Conservation (phyloP, 1,284 basidiomycete species). For the Malassezia sp. region DNA sequence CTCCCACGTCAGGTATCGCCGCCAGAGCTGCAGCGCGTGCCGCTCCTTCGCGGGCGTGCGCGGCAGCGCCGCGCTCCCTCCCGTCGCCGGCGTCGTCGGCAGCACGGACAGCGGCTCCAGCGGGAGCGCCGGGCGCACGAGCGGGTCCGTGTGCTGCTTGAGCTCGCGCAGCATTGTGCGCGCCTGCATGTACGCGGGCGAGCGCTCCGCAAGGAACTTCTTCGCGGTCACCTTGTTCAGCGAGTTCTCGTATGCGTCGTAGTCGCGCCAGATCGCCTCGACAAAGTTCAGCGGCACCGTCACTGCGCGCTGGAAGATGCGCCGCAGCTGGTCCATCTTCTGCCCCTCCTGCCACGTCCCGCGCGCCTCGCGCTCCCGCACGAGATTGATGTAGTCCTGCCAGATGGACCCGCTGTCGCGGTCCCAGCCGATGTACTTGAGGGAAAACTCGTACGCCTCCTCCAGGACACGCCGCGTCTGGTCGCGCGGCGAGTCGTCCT, state of each 20-base stretch:
- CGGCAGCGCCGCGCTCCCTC: background rate
- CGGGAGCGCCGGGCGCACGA: conserved; percentile 33
- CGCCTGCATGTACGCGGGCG: conserved; percentile 82
- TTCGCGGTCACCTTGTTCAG: conserved; percentile 90
- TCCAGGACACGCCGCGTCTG: conserved; percentile 61
- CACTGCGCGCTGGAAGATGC: conserved; percentile 83
- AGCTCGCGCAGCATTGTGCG: conserved; percentile 75
- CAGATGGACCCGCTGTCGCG: conserved; percentile 54
- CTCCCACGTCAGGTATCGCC: conserved; percentile 86
- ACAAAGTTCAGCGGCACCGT: conserved; percentile 87
- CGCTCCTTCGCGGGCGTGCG: conserved; percentile 52
- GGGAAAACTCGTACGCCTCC: conserved; percentile 84
- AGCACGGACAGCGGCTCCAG: conserved; percentile 29
- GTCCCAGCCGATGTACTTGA: conserved; percentile 73
- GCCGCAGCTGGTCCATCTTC: conserved; percentile 82
- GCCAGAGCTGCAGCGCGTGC: conserved; percentile 70
- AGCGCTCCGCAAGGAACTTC: conserved; percentile 77
- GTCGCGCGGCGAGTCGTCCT: conserved; percentile 52
- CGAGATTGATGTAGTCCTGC: conserved; percentile 64
- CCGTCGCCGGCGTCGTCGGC: background rate
- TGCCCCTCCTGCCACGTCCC: conserved; percentile 77
- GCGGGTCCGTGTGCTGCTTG: conserved; percentile 53
- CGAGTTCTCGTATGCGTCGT: conserved; percentile 81
- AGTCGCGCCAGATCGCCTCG: conserved; percentile 85
- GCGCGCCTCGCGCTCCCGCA: conserved; percentile 58